Conservation (phyloP, 345 rosid genomes). For the Pistacia atlantica region DNA sequence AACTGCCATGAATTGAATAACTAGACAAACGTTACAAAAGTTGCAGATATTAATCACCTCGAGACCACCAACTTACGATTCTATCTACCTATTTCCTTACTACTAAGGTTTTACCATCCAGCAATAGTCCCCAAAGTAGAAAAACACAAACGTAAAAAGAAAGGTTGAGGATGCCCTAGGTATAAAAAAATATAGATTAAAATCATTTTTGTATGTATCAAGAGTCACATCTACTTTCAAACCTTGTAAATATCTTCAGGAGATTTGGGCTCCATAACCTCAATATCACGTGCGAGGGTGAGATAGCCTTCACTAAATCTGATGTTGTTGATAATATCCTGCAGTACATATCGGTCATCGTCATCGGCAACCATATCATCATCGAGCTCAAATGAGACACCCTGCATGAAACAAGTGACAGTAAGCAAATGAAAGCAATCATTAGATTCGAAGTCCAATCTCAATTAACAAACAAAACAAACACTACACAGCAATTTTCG, state of each 20-base stretch:
- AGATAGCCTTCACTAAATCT: conserved; percentile 92
- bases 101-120: no score
- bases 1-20: no score
- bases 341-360: conserved; percentile 62
- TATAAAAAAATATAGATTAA: neutral
- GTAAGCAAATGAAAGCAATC: conserved; percentile 11
- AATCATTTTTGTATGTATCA: neutral
- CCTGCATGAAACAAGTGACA: conserved; percentile 45
- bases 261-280: conserved; percentile 98
- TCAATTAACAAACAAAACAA: neutral
- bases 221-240: neutral
- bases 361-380: conserved; percentile 63
- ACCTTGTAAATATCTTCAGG: conserved; percentile 99
- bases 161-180: no score
- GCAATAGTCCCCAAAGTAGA: neutral
- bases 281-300: conserved; percentile 95
- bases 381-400: conserved; percentile 72
- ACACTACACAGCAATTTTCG: neutral
- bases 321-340: conserved; percentile 78
- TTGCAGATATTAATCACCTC: no score
- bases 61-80: no score
- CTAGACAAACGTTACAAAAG: no score
- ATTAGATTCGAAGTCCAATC: neutral
- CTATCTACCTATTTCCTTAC: no score
- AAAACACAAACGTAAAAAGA: neutral